Evolutionary conservation across 1,139 yeast species (phyloP), one percentile per base, ranked within the genome.

Genomic region (Blastobotrys persicus): DNA sequence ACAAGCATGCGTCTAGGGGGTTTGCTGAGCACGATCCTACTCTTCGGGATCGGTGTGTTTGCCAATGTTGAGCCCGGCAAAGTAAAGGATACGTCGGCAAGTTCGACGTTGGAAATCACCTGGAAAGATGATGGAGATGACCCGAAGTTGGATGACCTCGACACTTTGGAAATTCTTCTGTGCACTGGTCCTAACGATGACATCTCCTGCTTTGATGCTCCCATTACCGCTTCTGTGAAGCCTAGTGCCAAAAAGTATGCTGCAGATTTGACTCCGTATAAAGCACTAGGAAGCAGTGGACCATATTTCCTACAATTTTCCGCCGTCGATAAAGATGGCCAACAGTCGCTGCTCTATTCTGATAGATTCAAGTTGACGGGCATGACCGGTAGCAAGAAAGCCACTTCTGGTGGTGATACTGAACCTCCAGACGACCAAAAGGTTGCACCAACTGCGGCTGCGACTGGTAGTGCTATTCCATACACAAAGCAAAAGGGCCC

Each of bases 291-390:
- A 33, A 78, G 79, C 3, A 70, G 76, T 62, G 97, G 97, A 20
- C 70, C 70, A 52, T 89, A 77, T 66, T 88, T 70, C 65, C 69
- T 89, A 57, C 96, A 89, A 68, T 65, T 89, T 37, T 79, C 74
- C 57, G 74, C 81, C 0, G 66, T 78, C 9, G 31, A 54, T 4
- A 19, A 70, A 51, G 47, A 59, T 1, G 66, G 64, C n/a, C 84
- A 83, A 13, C 68, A 67, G 59, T 74, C 91, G n/a, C 82, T 80
- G 58, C 87, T 83, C 61, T 89, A 89, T 67, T 67, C 94, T 1
- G 74, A 77, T 33, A 74, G 95, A 61, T 85, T 89, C 68, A 56
- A 66, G 40, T 72, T 89, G 55, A 66, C 74, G 0, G 89, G 83
- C 12, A 86, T 89, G 95, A 65, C 78, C 0, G 96, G 96, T 33